Conservation (phyloP, 2,329 filamentous ascomycete genomes). For the Pestalotiopsis sp. region DNA sequence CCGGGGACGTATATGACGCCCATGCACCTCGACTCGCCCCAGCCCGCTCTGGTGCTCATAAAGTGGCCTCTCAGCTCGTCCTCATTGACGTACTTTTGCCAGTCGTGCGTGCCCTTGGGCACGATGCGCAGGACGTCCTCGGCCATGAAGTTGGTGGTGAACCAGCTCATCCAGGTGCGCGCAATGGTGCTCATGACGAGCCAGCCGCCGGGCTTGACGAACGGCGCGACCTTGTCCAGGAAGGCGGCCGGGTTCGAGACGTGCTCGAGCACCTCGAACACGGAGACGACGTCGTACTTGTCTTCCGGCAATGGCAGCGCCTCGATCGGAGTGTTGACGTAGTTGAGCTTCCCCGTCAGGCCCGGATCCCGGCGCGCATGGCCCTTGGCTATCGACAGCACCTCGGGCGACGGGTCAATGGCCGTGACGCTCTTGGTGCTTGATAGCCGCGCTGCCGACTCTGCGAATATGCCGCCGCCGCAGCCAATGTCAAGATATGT, state of each 20-base stretch:
- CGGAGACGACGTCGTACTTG: constrained; percentile 77
- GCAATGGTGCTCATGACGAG: constrained; percentile 91
- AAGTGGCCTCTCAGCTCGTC: constrained; percentile 69
- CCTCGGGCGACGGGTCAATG: constrained; percentile 76
- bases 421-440: constrained; percentile 69
- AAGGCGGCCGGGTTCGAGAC: constrained; percentile 78
- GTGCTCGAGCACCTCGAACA: constrained; percentile 97
- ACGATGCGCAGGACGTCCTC: constrained; percentile 89
- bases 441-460: constrained; percentile 74
- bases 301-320: constrained; percentile 53
- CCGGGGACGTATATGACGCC: constrained; percentile 92
- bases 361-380: constrained; percentile 77
- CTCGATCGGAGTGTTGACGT: constrained; percentile 80
- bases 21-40: constrained; percentile 64
- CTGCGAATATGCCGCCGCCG: constrained; percentile 95
- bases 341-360: constrained; percentile 66
- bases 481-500: constrained; percentile 91
- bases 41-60: constrained; percentile 51
- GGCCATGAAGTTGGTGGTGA: constrained; percentile 90
- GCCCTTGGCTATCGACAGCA: constrained; percentile 73
- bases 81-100: constrained; percentile 93
- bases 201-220: constrained; percentile 91
- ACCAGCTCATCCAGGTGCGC: constrained; percentile 83
- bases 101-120: constrained; percentile 91
- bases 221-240: constrained; percentile 69